These are phyloP conservation scores for Aureobasidium sp. DNA, from an alignment of 2,329 filamentous ascomycete species.

Conservation along the genomic window DNA sequence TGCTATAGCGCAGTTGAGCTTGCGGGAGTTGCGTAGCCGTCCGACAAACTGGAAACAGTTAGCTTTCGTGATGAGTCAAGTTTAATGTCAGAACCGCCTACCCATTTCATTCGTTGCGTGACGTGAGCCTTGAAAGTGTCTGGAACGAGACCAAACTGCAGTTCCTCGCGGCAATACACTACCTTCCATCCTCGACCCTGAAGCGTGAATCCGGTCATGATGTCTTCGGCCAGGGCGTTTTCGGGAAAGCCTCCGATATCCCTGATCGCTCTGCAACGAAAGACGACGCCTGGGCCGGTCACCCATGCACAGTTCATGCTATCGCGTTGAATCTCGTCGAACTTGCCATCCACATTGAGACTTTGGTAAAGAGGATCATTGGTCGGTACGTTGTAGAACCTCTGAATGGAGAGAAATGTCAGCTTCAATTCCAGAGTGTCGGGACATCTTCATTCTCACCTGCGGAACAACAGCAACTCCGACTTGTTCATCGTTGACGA, in stretches of 20 bases:
- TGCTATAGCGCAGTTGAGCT: neutral
- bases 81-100: neutral
- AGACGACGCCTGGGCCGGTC: constrained; percentile 54
- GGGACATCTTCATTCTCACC: neutral
- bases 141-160: constrained; percentile 53
- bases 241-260: constrained; percentile 55
- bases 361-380: constrained; percentile 52
- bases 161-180: constrained; percentile 50
- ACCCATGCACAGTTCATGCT: constrained; percentile 49
- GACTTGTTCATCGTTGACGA: constrained; percentile 47
- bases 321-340: constrained; percentile 41
- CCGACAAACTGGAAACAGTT: neutral
- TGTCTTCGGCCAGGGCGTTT: constrained; percentile 53
- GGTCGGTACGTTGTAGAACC: constrained; percentile 55
- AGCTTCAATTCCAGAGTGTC: neutral
- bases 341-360: constrained; percentile 51
- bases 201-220: constrained; percentile 51
- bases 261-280: constrained; percentile 51
- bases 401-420: constrained; percentile 29
- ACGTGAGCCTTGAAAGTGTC: constrained; percentile 50
- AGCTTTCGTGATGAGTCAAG: neutral
- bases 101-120: constrained; percentile 51
- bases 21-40: constrained; percentile 4
- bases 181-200: constrained; percentile 56
- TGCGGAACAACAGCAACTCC: constrained; percentile 48